A percentile compares a stretch with the other conserved stretches of the same genome.
phyloP scores from a whole-genome alignment of 2,329 filamentous ascomycete genomes.

The Colletotrichum sp. region DNA sequence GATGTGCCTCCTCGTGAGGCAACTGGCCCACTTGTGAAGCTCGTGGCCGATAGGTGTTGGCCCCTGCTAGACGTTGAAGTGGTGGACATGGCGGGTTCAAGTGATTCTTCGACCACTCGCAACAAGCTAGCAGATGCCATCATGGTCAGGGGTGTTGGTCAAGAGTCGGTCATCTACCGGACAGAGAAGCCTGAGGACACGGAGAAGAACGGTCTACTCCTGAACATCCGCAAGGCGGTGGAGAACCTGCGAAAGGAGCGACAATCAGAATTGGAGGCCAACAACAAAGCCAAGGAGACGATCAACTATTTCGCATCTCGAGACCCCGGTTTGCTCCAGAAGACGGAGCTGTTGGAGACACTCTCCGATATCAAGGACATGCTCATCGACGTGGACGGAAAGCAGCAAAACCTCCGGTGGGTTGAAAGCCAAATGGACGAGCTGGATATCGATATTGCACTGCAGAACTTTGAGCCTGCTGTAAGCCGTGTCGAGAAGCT shows the following conservation, averaged over 20 bases:
- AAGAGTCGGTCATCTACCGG: slow-evolving; percentile 93
- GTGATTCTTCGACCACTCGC: slow-evolving; percentile 54
- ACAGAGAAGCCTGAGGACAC: slow-evolving; percentile 81
- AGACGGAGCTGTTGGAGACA: slow-evolving; percentile 80
- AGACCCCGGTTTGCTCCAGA: slow-evolving; percentile 78
- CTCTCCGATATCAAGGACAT: slow-evolving; percentile 83
- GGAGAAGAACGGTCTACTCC: slow-evolving; percentile 81
- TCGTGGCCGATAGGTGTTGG: slow-evolving; percentile 95
- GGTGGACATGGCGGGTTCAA: slow-evolving; percentile 79
- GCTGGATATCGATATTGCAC: slow-evolving; percentile 92
- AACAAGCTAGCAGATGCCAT: slow-evolving; percentile 83
- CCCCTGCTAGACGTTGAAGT: slow-evolving; percentile 91
- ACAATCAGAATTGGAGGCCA: slow-evolving; percentile 86
- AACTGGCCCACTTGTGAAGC: slow-evolving; percentile 66
- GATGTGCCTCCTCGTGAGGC: slow-evolving; percentile 63
- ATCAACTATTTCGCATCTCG: slow-evolving; percentile 86
- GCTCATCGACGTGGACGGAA: slow-evolving; percentile 94
- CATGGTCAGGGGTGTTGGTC: slow-evolving; percentile 84
- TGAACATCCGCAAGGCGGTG: slow-evolving; percentile 90
- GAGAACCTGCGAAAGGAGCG: slow-evolving; percentile 88
- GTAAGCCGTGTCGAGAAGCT: slow-evolving; percentile 86
- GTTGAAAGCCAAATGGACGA: slow-evolving; percentile 95
- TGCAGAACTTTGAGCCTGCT: slow-evolving; percentile 86
- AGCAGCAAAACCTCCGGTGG: slow-evolving; percentile 95
- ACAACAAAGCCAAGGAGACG: slow-evolving; percentile 82